phyloP scores from a whole-genome alignment of 805 yeast genomes.

The Candida parachauliodes region DNA sequence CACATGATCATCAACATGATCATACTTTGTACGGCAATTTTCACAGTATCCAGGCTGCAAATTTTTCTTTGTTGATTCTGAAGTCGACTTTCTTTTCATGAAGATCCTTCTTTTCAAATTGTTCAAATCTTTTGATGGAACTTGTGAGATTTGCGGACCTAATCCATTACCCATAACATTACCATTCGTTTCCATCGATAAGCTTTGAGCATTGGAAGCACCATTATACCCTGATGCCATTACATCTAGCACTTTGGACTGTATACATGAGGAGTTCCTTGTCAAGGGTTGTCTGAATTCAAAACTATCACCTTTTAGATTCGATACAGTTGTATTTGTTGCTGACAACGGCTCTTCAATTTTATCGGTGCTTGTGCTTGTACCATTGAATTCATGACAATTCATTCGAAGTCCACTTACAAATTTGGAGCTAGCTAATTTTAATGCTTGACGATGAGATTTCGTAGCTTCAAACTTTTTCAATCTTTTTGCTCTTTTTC shows the following conservation, averaged over 20 bases:
- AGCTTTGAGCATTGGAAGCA: constrained; percentile 39
- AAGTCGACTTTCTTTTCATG: constrained; percentile 32
- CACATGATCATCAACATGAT: constrained; percentile 74
- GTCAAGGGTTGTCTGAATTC: constrained; percentile 24
- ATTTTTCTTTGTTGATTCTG: constrained; percentile 20
- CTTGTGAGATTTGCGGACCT: constrained; percentile 58
- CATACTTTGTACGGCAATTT: constrained; percentile 83
- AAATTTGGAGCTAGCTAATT: constrained; percentile 31
- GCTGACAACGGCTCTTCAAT: constrained; percentile 4
- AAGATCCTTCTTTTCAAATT: constrained; percentile 45
- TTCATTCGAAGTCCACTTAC: constrained; percentile 16
- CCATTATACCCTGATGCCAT: constrained; percentile 41
- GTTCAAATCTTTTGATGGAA: constrained; percentile 49
- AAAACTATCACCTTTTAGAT: constrained; percentile 3
- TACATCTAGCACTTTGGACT: constrained; percentile 37
- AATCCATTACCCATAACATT: constrained; percentile 50
- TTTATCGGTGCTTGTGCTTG: constrained; percentile 28
- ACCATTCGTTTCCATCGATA: constrained; percentile 39
- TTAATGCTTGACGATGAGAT: constrained; percentile 37
- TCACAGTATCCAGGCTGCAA: constrained; percentile 82
- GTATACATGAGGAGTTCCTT: constrained; percentile 39
- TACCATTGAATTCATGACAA: constrained; percentile 18
- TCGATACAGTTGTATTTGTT: not conserved
- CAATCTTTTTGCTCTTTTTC: constrained; percentile 35
- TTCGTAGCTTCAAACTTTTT: constrained; percentile 41